Conservation (phyloP, 768 basidiomycete genomes). For the Tremella fuciformis region DNA sequence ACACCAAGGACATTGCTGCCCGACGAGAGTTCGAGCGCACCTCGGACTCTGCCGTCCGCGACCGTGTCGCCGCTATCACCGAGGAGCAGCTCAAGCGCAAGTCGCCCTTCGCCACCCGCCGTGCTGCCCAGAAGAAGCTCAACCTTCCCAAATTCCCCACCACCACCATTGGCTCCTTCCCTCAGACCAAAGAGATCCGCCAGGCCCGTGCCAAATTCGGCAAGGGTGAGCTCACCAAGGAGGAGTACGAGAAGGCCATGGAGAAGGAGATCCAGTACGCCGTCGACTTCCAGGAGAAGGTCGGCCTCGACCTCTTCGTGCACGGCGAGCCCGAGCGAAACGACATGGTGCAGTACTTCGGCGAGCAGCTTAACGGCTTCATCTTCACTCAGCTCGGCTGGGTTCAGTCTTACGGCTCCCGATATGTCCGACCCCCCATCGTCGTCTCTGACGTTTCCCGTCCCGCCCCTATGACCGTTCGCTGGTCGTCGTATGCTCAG, state of each 20-base stretch:
- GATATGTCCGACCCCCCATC: slow-evolving; percentile 98
- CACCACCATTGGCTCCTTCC: slow-evolving; percentile 98
- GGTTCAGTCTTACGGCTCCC: slow-evolving; percentile 99
- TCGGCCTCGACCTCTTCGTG: slow-evolving; percentile 93
- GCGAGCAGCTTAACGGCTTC: slow-evolving; percentile 89
- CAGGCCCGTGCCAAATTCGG: slow-evolving; percentile 88
- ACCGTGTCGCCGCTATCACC: slow-evolving; percentile 89
- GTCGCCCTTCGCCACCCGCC: slow-evolving; percentile 80
- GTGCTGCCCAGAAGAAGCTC: slow-evolving; percentile 83
- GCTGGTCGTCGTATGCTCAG: slow-evolving; percentile 96
- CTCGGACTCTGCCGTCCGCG: slow-evolving; percentile 91
- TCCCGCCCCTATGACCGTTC: slow-evolving; percentile 86
- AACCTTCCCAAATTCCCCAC: slow-evolving; percentile 96
- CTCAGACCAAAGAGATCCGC: slow-evolving; percentile 99
- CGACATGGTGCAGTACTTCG: slow-evolving; percentile 99
- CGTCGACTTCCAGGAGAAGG: slow-evolving; percentile 94
- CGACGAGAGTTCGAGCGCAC: slow-evolving; percentile 90
- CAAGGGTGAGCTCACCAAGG: slow-evolving; percentile 81
- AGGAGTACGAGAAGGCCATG: slow-evolving; percentile 94
- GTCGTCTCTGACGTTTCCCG: slow-evolving; percentile 97
- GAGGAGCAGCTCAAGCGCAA: slow-evolving; percentile 79
- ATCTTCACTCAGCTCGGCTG: slow-evolving; percentile 98
- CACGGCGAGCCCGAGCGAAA: slow-evolving; percentile 99
- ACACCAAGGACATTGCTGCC: slow-evolving; percentile 83
- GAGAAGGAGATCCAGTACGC: slow-evolving; percentile 92